These are phyloP conservation scores for Thoreauomyces humboldtii DNA, from an alignment of 192 early-diverging fungal species.

Conservation along the genomic window DNA sequence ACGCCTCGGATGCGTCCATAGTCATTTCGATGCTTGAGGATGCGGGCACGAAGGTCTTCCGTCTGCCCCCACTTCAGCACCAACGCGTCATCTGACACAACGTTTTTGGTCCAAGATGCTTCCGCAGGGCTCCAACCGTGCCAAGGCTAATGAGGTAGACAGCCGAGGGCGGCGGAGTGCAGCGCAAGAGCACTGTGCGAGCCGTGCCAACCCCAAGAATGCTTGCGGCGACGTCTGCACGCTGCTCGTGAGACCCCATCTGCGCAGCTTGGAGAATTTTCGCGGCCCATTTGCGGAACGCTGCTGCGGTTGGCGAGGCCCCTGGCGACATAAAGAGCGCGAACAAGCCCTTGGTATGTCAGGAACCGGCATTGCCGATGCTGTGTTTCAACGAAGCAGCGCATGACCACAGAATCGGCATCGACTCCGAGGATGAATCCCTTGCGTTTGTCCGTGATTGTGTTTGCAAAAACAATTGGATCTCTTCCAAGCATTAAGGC, in stretches of 20 bases:
- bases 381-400: too few species aligned
- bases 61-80: too few species aligned
- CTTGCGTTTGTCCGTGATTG: too few species aligned
- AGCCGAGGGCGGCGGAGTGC: not conserved
- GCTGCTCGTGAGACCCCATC: not conserved
- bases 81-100: too few species aligned
- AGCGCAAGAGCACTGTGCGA: not conserved
- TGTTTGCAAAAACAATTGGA: too few species aligned
- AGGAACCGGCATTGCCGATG: too few species aligned
- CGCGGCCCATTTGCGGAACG: not conserved
- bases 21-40: not conserved
- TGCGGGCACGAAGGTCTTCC: not conserved
- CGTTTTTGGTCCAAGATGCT: not conserved
- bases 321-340: not conserved
- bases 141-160: conserved; percentile 2
- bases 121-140: not conserved
- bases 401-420: too few species aligned
- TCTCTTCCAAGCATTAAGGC: too few species aligned
- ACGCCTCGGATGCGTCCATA: not conserved
- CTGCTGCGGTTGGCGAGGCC: too few species aligned
- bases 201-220: not conserved
- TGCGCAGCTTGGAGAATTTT: not conserved
- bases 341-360: not conserved
- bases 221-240: not conserved
- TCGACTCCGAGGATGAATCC: too few species aligned